These are phyloP conservation scores for Hemileccinum rubropunctum DNA, from an alignment of 768 basidiomycete species.

Conservation along the genomic window DNA sequence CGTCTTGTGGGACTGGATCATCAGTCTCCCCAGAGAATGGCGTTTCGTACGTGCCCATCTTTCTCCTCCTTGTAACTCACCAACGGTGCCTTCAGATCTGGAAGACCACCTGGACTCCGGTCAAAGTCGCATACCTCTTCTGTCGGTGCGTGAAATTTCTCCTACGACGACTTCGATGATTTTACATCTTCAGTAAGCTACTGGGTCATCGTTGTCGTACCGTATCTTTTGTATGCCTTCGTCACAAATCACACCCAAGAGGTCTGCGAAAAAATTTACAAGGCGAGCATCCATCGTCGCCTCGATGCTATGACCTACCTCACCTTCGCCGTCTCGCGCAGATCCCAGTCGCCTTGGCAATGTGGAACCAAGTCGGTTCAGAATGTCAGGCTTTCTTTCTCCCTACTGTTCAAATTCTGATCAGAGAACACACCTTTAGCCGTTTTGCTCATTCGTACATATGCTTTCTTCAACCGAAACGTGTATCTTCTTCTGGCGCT, in stretches of 20 bases:
- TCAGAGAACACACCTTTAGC: conserved; percentile 36
- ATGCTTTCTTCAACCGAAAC: conserved; percentile 84
- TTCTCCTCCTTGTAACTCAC: background rate
- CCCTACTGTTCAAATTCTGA: background rate
- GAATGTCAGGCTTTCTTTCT: conserved; percentile 48
- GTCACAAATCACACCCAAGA: conserved; percentile 63
- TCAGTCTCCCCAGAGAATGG: conserved; percentile 74
- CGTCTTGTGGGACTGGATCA: conserved; percentile 83
- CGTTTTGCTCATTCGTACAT: conserved; percentile 79
- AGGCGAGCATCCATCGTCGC: conserved; percentile 36
- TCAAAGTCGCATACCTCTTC: conserved; percentile 80
- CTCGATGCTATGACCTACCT: background rate
- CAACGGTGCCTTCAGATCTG: conserved; percentile 51
- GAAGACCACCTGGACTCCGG: conserved; percentile 82
- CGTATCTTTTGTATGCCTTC: conserved; percentile 76
- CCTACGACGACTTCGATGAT: conserved; percentile 2
- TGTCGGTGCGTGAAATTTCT: conserved; percentile 57
- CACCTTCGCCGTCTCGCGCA: conserved; percentile 23
- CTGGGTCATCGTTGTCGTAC: conserved; percentile 79
- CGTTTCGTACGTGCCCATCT: conserved; percentile 53
- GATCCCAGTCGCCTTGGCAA: conserved; percentile 78
- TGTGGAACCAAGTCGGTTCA: conserved; percentile 87
- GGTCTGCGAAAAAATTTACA: conserved; percentile 69
- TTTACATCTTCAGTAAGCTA: conserved; percentile 45
- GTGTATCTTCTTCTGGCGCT: conserved; percentile 62